Conservation (phyloP, 345 rosid genomes). For the Aethionema arabicum region DNA sequence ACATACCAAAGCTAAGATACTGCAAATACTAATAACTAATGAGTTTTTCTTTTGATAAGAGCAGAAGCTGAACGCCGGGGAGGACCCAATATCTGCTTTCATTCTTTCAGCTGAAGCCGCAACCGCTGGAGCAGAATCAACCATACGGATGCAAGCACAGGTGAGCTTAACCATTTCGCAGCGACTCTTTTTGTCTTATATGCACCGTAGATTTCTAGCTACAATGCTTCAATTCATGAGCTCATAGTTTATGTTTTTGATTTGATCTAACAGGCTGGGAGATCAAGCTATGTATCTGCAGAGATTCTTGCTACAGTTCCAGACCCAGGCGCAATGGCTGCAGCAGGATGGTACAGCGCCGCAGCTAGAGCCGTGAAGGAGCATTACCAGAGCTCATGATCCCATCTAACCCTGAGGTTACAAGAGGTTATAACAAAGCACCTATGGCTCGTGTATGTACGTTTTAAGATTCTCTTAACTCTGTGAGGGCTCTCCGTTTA, state of each 20-base stretch:
- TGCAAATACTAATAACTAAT: conserved; percentile 16
- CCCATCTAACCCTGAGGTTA: neutral
- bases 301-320: conserved; percentile 68
- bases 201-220: neutral
- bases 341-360: conserved; percentile 87
- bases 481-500: conserved; percentile 42
- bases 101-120: conserved; percentile 80
- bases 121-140: conserved; percentile 81
- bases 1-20: neutral
- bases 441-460: conserved; percentile 24
- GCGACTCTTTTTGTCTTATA: neutral
- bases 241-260: neutral
- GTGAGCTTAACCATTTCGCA: conserved; percentile 35
- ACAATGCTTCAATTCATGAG: neutral
- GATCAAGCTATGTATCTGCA: conserved; percentile 67
- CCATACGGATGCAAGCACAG: conserved; percentile 89
- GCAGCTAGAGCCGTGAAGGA: conserved; percentile 81
- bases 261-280: conserved; percentile 66
- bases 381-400: conserved; percentile 32
- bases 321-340: conserved; percentile 96
- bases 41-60: conserved; percentile 21
- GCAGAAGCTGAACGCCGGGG: conserved; percentile 79
- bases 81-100: conserved; percentile 67
- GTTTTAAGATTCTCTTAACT: conserved; percentile 18
- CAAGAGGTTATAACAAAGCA: neutral